These are phyloP conservation scores for Lachancea meyersii DNA, from an alignment of 805 yeast species.

Conservation along the genomic window DNA sequence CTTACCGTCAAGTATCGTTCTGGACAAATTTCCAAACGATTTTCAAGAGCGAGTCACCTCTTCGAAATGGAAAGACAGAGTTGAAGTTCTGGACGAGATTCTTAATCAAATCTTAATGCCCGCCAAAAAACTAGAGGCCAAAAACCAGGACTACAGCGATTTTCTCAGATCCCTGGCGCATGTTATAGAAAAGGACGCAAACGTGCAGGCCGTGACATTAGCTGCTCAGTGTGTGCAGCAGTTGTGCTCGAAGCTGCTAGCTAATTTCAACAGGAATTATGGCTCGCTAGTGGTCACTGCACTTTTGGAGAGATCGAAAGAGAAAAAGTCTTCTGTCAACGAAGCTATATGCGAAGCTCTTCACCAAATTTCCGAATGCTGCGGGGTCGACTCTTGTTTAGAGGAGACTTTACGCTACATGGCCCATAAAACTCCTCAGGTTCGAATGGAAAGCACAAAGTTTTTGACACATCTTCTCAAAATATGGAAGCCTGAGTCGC, in stretches of 20 bases:
- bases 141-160: slow-evolving; percentile 55
- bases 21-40: slow-evolving; percentile 59
- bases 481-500: slow-evolving; percentile 13
- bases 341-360: slow-evolving; percentile 65
- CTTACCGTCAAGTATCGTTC: slow-evolving; percentile 61
- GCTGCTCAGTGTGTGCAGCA: slow-evolving; percentile 62
- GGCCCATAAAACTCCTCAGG: slow-evolving; percentile 77
- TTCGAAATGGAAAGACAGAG: slow-evolving; percentile 86
- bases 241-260: slow-evolving; percentile 61
- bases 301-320: slow-evolving; percentile 76
- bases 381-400: slow-evolving; percentile 47
- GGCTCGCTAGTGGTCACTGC: slow-evolving; percentile 46
- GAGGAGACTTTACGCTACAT: slow-evolving; percentile 55
- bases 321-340: slow-evolving; percentile 72
- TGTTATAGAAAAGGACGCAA: slow-evolving; percentile 73
- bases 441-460: slow-evolving; percentile 62
- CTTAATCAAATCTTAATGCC: slow-evolving; percentile 41
- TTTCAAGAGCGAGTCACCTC: slow-evolving; percentile 51
- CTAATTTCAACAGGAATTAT: slow-evolving; percentile 47
- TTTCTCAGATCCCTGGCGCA: slow-evolving; percentile 60
- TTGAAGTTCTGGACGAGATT: slow-evolving; percentile 69
- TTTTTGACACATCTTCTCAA: slow-evolving; percentile 60
- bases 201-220: slow-evolving; percentile 74
- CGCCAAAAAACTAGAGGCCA: slow-evolving; percentile 45
- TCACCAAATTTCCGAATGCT: slow-evolving; percentile 53